Base-by-base conservation (phyloP, 352 stramenopile genomes). In the Phytophthora colocasiae region DNA sequence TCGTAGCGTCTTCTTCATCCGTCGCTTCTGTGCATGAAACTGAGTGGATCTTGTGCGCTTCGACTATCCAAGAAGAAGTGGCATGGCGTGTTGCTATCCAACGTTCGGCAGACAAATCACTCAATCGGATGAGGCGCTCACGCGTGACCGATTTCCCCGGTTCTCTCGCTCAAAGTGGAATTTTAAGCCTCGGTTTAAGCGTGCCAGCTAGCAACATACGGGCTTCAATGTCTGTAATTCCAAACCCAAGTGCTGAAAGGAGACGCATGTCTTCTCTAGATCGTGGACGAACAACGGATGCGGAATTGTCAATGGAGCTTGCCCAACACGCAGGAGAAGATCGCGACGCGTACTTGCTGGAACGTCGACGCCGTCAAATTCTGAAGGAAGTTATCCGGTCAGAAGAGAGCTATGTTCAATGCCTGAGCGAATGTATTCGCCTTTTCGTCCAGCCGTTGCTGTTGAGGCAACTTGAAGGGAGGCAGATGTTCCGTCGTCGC, bases 321-420 rank as follows among this genome's bases (percentile, higher is more conserved):
- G 60, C 68, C n/a, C 54, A 67, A 2, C 43, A 48, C 8, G 52
- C 55, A n/a, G 63, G 51, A 24, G 58, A 74, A 3, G 78, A 86
- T 17, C 77, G 87, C 7, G 85, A 93, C 24, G 65, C 54, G 8
- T 72, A 70, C 56, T 84, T 92, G 59, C 39, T 81, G 17, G 87
- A 95, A 58, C 78, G 80, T 22, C 80, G 82, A 2, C 76, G 87
- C 7, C 72, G 81, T 24, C 82, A 93, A 32, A 96, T 94, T 54
- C 72, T 96, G 43, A 92, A 91, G 50, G 86, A 95, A 54, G 87
- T 94, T 26, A 86, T 93, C 38, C 88, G 85, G 8, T 91, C 88
- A 0, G 88, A 96, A 66, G 81, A 95, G 50, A 92, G 81, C 63
- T 96, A 95, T 48, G 85, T 96, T 14, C 77, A 84, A 43, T 92